Base-by-base conservation (phyloP, 805 yeast species). In the Wickerhamomyces ciferrii region DNA sequence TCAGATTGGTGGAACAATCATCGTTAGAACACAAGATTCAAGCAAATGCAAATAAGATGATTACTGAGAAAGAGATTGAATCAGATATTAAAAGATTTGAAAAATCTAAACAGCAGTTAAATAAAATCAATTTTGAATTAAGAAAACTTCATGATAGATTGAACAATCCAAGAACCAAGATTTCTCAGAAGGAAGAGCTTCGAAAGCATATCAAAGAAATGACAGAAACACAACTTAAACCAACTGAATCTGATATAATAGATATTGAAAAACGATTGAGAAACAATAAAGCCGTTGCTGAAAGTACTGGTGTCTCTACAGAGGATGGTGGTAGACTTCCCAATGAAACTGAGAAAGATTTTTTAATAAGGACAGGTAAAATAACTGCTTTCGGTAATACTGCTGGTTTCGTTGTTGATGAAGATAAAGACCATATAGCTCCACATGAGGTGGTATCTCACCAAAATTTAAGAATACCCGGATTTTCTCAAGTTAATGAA, bases 351-450 rank as follows among this genome's bases (percentile, higher is more conserved):
- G 86, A 85, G 58, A 79, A 79, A 47, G 97, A 91, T 43, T 91
- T 66, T 58, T 70, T 94, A 49, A 78, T 94, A 0, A 74, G 99
- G 52, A 91, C 92, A 0, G 99, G 99, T 25, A 83, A 89, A 61
- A 79, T 90, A 46, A 94, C 99, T 0, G 98, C 98, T 0, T 94
- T 94, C 70, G 96, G 97, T 11, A 78, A 79, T 27, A 67, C 78
- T 19, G 71, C 74, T 37, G 83, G 79, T 2, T 85, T 88, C 54
- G 72, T 53, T 13, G 55, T 59, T 4, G 74, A 68, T 2, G 68
- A 61, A 15, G 66, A 61, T 14, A 65, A 56, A 1, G 52, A 49
- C 5, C 52, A 44, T 32, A 44, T 31, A 1, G 55, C 41, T 17
- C 49, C 54, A 15, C 41, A 34, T 8, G 38, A 48, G 7, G 43